These are phyloP conservation scores for Xerocomellus amylosporus DNA, from an alignment of 768 basidiomycete genomes.

Conservation along the genomic window DNA sequence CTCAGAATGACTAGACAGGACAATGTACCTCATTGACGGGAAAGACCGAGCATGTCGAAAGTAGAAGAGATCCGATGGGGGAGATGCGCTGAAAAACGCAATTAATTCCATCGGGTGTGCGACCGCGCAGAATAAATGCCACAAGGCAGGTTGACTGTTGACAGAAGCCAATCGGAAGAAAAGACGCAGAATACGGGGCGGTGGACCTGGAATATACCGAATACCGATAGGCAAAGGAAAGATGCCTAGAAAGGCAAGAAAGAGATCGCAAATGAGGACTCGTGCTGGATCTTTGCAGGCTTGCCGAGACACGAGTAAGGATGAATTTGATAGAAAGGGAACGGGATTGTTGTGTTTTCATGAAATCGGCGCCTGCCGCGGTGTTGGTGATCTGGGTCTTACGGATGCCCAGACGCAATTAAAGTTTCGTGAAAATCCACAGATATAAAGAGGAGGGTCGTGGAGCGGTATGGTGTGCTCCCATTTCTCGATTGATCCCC, in stretches of 20 bases:
- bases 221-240: slow-evolving; percentile 41
- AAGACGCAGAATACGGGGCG: slow-evolving; percentile 44
- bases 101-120: slow-evolving; percentile 34
- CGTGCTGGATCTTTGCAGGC: slow-evolving; percentile 22
- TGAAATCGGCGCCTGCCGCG: slow-evolving; percentile 29
- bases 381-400: slow-evolving; percentile 25
- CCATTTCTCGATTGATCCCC: slow-evolving; percentile 11
- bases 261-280: slow-evolving; percentile 17
- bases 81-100: slow-evolving; percentile 40
- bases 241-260: slow-evolving; percentile 32
- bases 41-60: slow-evolving; percentile 27
- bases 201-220: slow-evolving; percentile 39
- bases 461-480: slow-evolving; percentile 12
- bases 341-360: slow-evolving; percentile 28
- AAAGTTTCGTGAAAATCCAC: slow-evolving; percentile 28
- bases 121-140: slow-evolving; percentile 30
- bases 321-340: slow-evolving; percentile 28
- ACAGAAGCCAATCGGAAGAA: slow-evolving; percentile 47
- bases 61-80: slow-evolving; percentile 43
- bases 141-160: slow-evolving; percentile 36
- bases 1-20: slow-evolving; percentile 14
- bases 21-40: slow-evolving; percentile 36
- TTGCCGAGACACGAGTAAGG: slow-evolving; percentile 30
- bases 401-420: slow-evolving; percentile 26
- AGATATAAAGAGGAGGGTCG: slow-evolving; percentile 27